phyloP scores from a whole-genome alignment of 306 rosid genomes.

The Mucuna pruriens region DNA sequence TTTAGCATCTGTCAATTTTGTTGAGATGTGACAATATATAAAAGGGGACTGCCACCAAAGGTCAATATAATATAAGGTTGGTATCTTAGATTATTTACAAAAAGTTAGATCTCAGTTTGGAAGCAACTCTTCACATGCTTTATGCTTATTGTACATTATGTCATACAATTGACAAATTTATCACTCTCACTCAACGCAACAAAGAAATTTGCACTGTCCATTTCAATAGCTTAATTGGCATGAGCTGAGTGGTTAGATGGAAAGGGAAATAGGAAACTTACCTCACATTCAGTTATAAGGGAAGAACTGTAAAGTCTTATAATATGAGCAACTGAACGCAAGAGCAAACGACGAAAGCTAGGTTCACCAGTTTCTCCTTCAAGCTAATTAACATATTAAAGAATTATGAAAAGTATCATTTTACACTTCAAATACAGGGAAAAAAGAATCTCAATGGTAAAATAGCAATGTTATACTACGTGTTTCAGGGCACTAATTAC shows the following conservation, averaged over 20 bases:
- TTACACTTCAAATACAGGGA: constrained; percentile 36
- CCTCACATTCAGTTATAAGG: constrained; percentile 96
- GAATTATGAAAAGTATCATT: constrained; percentile 28
- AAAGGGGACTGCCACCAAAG: constrained; percentile 1
- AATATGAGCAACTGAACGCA: constrained; percentile 99
- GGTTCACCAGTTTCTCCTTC: constrained; percentile 99
- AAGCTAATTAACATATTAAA: constrained; percentile 57
- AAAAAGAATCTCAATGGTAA: constrained; percentile 3
- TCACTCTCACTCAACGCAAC: not conserved
- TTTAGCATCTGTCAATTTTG: constrained; percentile 11
- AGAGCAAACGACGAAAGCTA: constrained; percentile 86
- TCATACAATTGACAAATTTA: constrained; percentile 18
- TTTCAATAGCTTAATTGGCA: constrained; percentile 25
- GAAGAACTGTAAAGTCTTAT: constrained; percentile 96
- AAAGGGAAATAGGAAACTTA: constrained; percentile 50
- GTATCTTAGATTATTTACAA: constrained; percentile 10
- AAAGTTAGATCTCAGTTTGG: constrained; percentile 6
- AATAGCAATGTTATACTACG: constrained; percentile 22
- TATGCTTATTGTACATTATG: not conserved
- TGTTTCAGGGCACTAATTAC: constrained; percentile 54
- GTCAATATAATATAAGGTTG: constrained; percentile 22
- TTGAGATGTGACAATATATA: constrained; percentile 3
- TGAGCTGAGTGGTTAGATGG: constrained; percentile 17
- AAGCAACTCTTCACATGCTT: constrained; percentile 11
- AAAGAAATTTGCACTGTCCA: constrained; percentile 15